These are phyloP conservation scores for Metschnikowia shivogae DNA, from an alignment of 805 yeast genomes.

Conservation along the genomic window DNA sequence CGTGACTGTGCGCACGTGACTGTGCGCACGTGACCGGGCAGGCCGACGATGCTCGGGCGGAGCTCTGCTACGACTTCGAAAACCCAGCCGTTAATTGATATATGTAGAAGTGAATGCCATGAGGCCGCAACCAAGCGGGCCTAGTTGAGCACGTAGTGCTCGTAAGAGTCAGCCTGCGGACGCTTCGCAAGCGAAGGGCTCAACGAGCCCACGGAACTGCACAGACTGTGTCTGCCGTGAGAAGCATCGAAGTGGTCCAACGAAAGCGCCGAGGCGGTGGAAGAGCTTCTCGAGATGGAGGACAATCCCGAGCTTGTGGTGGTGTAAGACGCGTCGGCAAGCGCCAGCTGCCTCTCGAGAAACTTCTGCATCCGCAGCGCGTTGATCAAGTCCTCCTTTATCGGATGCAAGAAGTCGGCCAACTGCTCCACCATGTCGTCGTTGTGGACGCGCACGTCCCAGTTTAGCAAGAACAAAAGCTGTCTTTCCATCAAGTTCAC, in stretches of 20 bases:
- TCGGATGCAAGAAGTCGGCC: constrained; percentile 48
- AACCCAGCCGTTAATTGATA: constrained; percentile 4
- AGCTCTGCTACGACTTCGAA: not conserved
- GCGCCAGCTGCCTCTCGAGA: constrained; percentile 24
- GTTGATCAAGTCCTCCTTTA: constrained; percentile 38
- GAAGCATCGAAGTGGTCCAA: constrained; percentile 11
- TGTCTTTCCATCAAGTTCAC: constrained; percentile 81
- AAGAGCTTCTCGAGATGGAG: constrained; percentile 15
- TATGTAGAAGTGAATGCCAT: constrained; percentile 1
- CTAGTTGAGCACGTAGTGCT: not conserved
- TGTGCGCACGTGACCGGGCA: not conserved
- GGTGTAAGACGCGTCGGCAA: constrained; percentile 5
- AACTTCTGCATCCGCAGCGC: constrained; percentile 31
- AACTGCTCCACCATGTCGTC: constrained; percentile 41
- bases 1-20: not conserved
- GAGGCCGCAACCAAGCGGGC: not conserved
- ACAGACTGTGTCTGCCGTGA: constrained; percentile 23
- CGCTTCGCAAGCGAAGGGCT: constrained; percentile 10
- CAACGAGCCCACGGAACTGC: constrained; percentile 16
- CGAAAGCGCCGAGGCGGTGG: constrained; percentile 15
- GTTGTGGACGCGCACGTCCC: constrained; percentile 56
- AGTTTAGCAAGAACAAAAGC: constrained; percentile 59
- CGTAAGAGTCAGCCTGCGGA: not conserved
- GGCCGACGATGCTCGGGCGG: too few relatives aligned
- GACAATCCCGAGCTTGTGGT: constrained; percentile 2